Percentiles rank a stretch among this genome's conserved stretches.
These are phyloP conservation scores for Maudiozyma saulgeensis DNA, from an alignment of 805 yeast genomes.

Conservation along the genomic window DNA sequence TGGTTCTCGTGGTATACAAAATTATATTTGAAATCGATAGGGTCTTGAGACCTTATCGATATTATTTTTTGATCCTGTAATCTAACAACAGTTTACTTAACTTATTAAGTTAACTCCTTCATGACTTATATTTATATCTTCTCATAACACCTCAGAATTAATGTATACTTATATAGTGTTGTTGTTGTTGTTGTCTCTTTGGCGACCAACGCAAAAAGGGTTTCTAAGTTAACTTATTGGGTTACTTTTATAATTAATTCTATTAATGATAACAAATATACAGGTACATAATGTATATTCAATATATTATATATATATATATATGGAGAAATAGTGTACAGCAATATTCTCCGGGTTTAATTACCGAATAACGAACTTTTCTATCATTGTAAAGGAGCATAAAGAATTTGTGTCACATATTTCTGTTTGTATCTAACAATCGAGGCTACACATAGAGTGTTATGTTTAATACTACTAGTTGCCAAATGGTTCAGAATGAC, in stretches of 20 bases:
- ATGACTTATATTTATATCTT: too few relatives aligned
- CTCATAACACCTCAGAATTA: too few relatives aligned
- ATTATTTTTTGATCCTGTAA: too few relatives aligned
- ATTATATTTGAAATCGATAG: background rate
- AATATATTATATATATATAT: background rate
- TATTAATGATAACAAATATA: background rate
- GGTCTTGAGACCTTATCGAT: too few relatives aligned
- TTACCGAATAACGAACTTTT: background rate
- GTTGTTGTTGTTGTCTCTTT: background rate
- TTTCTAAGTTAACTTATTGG: too few relatives aligned
- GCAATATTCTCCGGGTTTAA: too few relatives aligned
- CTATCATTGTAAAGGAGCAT: constrained; percentile 52
- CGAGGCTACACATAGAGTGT: constrained; percentile 86
- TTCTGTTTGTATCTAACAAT: constrained; percentile 81
- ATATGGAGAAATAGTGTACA: too few relatives aligned
- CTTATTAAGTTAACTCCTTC: too few relatives aligned
- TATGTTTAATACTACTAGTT: constrained; percentile 90
- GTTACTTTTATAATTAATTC: background rate
- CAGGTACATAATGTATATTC: background rate
- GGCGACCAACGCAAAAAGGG: too few relatives aligned
- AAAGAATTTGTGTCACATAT: constrained; percentile 84
- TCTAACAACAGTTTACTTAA: too few relatives aligned
- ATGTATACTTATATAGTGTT: background rate
- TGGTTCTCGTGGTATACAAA: background rate
- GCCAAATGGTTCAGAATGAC: constrained; percentile 90